Conservation (phyloP, 768 basidiomycete species). For the Thelephora ganbajun region DNA sequence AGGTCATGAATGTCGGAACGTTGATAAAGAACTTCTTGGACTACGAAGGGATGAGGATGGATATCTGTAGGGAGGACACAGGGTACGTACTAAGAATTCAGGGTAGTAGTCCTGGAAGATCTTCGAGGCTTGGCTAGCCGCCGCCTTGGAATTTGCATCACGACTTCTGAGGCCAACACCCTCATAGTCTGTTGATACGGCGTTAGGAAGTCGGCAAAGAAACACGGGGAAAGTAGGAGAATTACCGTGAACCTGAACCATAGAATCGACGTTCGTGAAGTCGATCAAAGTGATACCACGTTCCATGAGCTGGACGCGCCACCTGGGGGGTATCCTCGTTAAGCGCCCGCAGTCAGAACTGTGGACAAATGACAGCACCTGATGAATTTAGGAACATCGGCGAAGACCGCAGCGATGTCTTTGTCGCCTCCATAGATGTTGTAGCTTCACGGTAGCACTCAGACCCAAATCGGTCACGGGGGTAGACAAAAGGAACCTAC, state of each 20-base stretch:
- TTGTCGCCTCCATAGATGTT: slow-evolving; percentile 66
- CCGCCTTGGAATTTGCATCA: slow-evolving; percentile 62
- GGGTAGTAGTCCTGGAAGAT: slow-evolving; percentile 73
- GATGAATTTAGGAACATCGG: slow-evolving; percentile 63
- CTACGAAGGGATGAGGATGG: slow-evolving; percentile 18
- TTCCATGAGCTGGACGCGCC: slow-evolving; percentile 55
- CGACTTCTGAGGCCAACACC: slow-evolving; percentile 50
- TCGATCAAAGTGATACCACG: slow-evolving; percentile 46
- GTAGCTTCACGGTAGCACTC: slow-evolving; percentile 31
- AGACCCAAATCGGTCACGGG: neutral
- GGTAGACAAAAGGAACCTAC: slow-evolving; percentile 25
- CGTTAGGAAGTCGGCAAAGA: neutral
- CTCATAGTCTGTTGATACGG: slow-evolving; percentile 43
- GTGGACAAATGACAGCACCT: slow-evolving; percentile 26
- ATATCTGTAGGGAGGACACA: neutral
- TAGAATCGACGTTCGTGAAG: slow-evolving; percentile 60
- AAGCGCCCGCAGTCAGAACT: neutral
- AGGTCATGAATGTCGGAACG: slow-evolving; percentile 60
- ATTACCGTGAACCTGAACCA: slow-evolving; percentile 50
- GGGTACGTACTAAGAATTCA: slow-evolving; percentile 47
- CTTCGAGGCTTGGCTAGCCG: slow-evolving; percentile 57
- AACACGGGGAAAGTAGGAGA: neutral
- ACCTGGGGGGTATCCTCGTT: neutral
- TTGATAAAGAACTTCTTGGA: slow-evolving; percentile 72
- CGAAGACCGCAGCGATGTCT: slow-evolving; percentile 58